Evolutionary conservation across 2,329 filamentous ascomycete species (phyloP).

Genomic region (Phialocephala subalpina): DNA sequence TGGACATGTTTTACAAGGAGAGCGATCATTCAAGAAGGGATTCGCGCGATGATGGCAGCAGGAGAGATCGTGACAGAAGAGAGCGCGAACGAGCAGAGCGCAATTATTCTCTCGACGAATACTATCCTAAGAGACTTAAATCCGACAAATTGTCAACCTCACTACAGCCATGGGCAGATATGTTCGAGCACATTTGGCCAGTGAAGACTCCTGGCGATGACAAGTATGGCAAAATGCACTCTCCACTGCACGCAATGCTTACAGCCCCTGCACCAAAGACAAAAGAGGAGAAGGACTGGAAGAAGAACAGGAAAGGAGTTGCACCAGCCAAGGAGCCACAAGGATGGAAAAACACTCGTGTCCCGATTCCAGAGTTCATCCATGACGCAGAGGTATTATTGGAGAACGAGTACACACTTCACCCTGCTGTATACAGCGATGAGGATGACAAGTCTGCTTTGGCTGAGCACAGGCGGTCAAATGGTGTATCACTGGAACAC

Average conservation of each 20-base stretch:
- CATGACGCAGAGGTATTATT: constrained; percentile 75
- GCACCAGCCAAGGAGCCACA: constrained; percentile 69
- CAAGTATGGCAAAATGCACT: constrained; percentile 81
- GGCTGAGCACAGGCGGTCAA: constrained; percentile 58
- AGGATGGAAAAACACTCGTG: constrained; percentile 77
- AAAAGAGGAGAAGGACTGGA: constrained; percentile 67
- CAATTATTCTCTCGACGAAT: constrained; percentile 61
- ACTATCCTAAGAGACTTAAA: constrained; percentile 62
- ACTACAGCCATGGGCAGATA: constrained; percentile 74
- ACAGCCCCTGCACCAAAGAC: constrained; percentile 75
- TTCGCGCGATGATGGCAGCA: background rate
- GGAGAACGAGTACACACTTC: constrained; percentile 85
- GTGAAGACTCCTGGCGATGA: constrained; percentile 88
- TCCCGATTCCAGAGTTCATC: constrained; percentile 83
- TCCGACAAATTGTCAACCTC: constrained; percentile 59
- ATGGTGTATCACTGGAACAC: constrained; percentile 56
- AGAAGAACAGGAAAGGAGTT: constrained; percentile 53
- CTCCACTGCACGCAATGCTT: constrained; percentile 85
- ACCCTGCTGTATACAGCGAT: constrained; percentile 75
- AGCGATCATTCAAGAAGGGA: constrained; percentile 5
- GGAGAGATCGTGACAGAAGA: constrained; percentile 10
- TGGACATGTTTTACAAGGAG: constrained; percentile 78
- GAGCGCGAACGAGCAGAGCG: constrained; percentile 16
- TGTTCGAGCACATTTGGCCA: constrained; percentile 91
- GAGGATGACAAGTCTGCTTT: constrained; percentile 62